These are phyloP conservation scores for Rhizodiscina lignyota DNA, from an alignment of 495 filamentous ascomycete genomes.

Conservation along the genomic window DNA sequence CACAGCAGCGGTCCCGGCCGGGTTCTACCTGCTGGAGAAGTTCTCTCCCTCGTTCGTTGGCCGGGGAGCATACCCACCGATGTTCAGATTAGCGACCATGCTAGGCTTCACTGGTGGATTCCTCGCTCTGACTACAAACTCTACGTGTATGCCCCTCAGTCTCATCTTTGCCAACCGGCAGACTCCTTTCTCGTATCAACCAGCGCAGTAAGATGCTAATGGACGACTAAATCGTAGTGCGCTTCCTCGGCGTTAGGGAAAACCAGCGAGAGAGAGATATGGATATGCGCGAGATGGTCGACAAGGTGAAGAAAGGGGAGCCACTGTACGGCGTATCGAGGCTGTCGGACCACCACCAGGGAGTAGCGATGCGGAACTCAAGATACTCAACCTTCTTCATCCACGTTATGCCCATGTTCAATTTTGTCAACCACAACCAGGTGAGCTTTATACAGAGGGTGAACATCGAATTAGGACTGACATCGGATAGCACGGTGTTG, in stretches of 20 bases:
- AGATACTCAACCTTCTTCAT: slow-evolving; percentile 72
- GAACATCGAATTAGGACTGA: slow-evolving; percentile 1
- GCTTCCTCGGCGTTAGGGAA: slow-evolving; percentile 89
- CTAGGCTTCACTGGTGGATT: slow-evolving; percentile 62
- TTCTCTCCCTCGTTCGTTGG: slow-evolving; percentile 67
- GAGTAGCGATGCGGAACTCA: slow-evolving; percentile 81
- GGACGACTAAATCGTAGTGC: no score
- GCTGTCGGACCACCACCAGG: slow-evolving; percentile 76
- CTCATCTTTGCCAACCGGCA: slow-evolving; percentile 1
- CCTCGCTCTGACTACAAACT: slow-evolving; percentile 61
- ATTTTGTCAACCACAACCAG: slow-evolving; percentile 89
- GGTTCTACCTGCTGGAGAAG: slow-evolving; percentile 65
- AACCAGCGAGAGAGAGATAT: slow-evolving; percentile 82
- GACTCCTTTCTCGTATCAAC: no score
- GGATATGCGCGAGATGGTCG: slow-evolving; percentile 97
- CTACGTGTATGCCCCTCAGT: slow-evolving; percentile 33
- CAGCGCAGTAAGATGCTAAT: no score
- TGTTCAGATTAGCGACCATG: slow-evolving; percentile 61
- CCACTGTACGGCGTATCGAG: slow-evolving; percentile 74
- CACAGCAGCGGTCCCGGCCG: slow-evolving; percentile 48
- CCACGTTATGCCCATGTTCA: slow-evolving; percentile 84
- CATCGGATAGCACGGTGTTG: slow-evolving; percentile 63
- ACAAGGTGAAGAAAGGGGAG: slow-evolving; percentile 78
- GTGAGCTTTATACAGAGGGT: slow-evolving; percentile 20
- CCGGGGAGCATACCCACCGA: slow-evolving; percentile 59